Evolutionary conservation across 1,139 yeast genomes (phyloP).

Genomic region (Candida mesenterica): DNA sequence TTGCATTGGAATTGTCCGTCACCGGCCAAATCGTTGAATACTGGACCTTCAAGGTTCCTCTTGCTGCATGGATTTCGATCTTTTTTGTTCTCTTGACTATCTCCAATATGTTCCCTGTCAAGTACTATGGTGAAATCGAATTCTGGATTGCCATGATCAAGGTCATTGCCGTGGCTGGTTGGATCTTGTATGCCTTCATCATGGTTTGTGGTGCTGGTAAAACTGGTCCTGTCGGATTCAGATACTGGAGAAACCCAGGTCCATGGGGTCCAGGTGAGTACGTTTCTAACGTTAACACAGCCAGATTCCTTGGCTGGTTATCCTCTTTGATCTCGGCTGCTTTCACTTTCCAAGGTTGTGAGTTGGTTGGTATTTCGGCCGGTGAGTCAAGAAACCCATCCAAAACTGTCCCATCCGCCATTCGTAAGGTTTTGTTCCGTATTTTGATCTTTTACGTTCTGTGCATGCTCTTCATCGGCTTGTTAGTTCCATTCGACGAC

Average conservation of each 20-base stretch:
- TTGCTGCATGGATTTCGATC: constrained; percentile 75
- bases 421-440: constrained; percentile 77
- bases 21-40: constrained; percentile 72
- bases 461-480: constrained; percentile 77
- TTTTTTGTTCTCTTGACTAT: constrained; percentile 54
- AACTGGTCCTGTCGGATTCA: constrained; percentile 73
- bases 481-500: constrained; percentile 78
- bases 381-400: constrained; percentile 87
- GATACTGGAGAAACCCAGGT: constrained; percentile 94
- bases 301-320: constrained; percentile 65
- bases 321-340: constrained; percentile 65
- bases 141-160: constrained; percentile 63
- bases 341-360: constrained; percentile 79
- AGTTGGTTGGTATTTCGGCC: constrained; percentile 83
- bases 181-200: constrained; percentile 63
- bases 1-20: constrained; percentile 77
- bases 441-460: constrained; percentile 78
- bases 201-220: constrained; percentile 73
- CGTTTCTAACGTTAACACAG: constrained; percentile 44
- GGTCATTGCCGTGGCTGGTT: constrained; percentile 69
- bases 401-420: constrained; percentile 80
- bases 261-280: constrained; percentile 72
- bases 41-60: constrained; percentile 74
- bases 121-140: constrained; percentile 64
- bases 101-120: constrained; percentile 62